Conservation (phyloP, 257 asterid genomes). For the Salvia hispanica region DNA sequence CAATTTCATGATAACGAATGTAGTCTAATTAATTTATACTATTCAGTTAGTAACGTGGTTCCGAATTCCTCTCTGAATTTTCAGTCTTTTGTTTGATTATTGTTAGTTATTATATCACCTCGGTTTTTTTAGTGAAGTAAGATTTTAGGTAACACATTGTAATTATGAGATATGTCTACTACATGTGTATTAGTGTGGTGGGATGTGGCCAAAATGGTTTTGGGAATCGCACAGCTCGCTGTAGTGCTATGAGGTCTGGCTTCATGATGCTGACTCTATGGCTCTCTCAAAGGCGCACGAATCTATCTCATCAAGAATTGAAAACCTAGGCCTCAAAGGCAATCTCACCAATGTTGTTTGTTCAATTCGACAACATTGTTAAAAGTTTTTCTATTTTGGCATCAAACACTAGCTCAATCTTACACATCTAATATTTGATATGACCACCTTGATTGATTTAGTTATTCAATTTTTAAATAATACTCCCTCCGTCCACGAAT, state of each 20-base stretch:
- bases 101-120: not conserved
- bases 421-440: slow-evolving; percentile 17
- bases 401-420: slow-evolving; percentile 91
- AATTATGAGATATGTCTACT: slow-evolving; percentile 36
- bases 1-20: no score
- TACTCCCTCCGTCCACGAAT: no score
- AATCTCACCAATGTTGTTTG: slow-evolving; percentile 77
- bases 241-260: slow-evolving; percentile 73
- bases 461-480: not conserved
- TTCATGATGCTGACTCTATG: slow-evolving; percentile 62
- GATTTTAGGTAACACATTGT: not conserved
- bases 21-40: not conserved
- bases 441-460: not conserved
- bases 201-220: slow-evolving; percentile 98
- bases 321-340: slow-evolving; percentile 59
- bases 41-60: not conserved
- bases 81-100: not conserved
- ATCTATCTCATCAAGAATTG: slow-evolving; percentile 63
- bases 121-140: not conserved
- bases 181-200: slow-evolving; percentile 63
- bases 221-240: slow-evolving; percentile 88
- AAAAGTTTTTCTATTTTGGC: slow-evolving; percentile 82
- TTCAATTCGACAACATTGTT: slow-evolving; percentile 60
- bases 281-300: slow-evolving; percentile 64
- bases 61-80: not conserved